Evolutionary conservation across 169 alveolate species (phyloP).

Genomic region (Plasmodium malariae): DNA sequence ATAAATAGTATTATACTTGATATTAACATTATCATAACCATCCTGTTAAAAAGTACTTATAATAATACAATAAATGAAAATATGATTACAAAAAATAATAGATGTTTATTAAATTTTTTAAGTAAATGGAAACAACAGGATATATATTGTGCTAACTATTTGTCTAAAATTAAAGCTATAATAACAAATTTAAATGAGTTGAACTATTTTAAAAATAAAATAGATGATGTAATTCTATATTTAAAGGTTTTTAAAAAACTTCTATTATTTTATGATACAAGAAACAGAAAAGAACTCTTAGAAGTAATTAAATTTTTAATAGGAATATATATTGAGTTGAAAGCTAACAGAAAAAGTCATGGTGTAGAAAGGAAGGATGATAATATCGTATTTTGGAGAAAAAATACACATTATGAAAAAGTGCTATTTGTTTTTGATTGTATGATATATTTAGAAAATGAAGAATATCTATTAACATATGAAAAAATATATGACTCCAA

Average conservation of each 20-base stretch:
- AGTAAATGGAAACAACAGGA: conserved; percentile 31
- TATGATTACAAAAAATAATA: conserved; percentile 23
- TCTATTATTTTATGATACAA: conserved; percentile 18
- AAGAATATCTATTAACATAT: conserved; percentile 47
- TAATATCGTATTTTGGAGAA: neutral
- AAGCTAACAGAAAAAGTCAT: neutral
- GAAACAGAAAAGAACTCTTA: conserved; percentile 29
- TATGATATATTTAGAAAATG: conserved; percentile 49
- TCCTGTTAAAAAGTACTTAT: neutral
- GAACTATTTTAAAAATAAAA: conserved; percentile 28
- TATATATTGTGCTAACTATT: conserved; percentile 21
- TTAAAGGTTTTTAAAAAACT: conserved; percentile 54
- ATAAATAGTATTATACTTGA: conserved; percentile 45
- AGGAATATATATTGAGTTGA: conserved; percentile 36
- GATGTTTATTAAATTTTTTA: conserved; percentile 30
- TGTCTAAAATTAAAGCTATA: conserved; percentile 29
- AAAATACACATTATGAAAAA: conserved; percentile 10
- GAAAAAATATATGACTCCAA: conserved; percentile 56
- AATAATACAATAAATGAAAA: neutral
- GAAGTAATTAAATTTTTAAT: conserved; percentile 12
- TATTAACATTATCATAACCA: conserved; percentile 20
- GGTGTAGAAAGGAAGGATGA: neutral
- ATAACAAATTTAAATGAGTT: conserved; percentile 19
- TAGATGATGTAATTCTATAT: conserved; percentile 33
- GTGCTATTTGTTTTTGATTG: conserved; percentile 32